These are phyloP conservation scores for Saturnispora kantuleensis DNA, from an alignment of 805 yeast species.

Conservation along the genomic window DNA sequence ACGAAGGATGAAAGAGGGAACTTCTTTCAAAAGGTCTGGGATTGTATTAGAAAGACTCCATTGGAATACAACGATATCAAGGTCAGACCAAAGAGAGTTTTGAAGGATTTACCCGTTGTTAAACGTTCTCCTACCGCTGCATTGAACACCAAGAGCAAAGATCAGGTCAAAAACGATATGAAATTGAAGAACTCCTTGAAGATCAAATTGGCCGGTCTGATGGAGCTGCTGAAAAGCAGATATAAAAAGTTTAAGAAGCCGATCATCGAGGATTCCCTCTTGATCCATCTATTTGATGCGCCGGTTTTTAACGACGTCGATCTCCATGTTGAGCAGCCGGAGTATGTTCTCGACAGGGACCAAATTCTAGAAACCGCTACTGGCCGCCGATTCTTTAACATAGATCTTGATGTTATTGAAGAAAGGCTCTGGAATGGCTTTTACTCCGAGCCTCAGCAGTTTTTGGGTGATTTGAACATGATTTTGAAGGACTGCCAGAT, in stretches of 20 bases:
- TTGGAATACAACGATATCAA: constrained; percentile 55
- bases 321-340: constrained; percentile 26
- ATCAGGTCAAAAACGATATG: constrained; percentile 45
- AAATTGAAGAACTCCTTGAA: constrained; percentile 76
- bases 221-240: constrained; percentile 81
- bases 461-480: constrained; percentile 72
- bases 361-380: constrained; percentile 76
- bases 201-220: constrained; percentile 72
- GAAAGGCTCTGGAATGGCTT: constrained; percentile 96
- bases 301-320: constrained; percentile 21
- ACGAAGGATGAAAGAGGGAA: constrained; percentile 34
- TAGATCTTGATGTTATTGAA: constrained; percentile 90
- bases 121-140: background rate
- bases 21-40: constrained; percentile 48
- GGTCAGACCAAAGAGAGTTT: constrained; percentile 42
- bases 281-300: constrained; percentile 66
- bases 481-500: constrained; percentile 70
- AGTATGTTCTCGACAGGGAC: constrained; percentile 47
- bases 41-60: constrained; percentile 59
- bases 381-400: constrained; percentile 66
- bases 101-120: constrained; percentile 30
- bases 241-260: constrained; percentile 91
- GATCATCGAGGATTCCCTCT: constrained; percentile 62
- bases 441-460: constrained; percentile 88
- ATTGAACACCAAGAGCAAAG: constrained; percentile 31